phyloP scores from a whole-genome alignment of 495 filamentous ascomycete genomes.

The Glarea lozoyensis region DNA sequence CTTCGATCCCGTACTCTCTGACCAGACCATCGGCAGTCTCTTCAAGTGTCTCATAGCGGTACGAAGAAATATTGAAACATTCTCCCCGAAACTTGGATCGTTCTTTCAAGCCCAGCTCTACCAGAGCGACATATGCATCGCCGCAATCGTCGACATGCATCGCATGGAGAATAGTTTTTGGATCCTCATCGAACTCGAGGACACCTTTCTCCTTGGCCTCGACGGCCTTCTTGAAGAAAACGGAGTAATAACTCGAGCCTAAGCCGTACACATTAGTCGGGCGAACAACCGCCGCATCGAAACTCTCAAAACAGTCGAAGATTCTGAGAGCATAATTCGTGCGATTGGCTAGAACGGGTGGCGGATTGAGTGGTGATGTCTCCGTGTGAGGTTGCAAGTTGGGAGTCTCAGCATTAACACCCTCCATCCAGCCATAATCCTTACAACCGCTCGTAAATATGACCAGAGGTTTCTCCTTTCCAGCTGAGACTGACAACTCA shows the following conservation, averaged over 20 bases:
- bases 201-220: slow-evolving; percentile 10
- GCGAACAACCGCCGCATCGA: slow-evolving; percentile 29
- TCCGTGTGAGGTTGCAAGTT: slow-evolving; percentile 29
- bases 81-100: slow-evolving; percentile 25
- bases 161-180: slow-evolving; percentile 29
- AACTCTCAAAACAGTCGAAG: slow-evolving; percentile 24
- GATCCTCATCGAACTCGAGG: slow-evolving; percentile 21
- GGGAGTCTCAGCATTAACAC: slow-evolving; percentile 17
- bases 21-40: slow-evolving; percentile 26
- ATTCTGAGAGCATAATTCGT: slow-evolving; percentile 20
- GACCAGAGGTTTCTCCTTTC: slow-evolving; percentile 29
- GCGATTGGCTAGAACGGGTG: slow-evolving; percentile 6
- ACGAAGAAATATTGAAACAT: slow-evolving; percentile 32
- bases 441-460: slow-evolving; percentile 33
- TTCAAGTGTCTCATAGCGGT: slow-evolving; percentile 29
- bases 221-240: slow-evolving; percentile 22
- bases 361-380: slow-evolving; percentile 22
- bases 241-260: slow-evolving; percentile 29
- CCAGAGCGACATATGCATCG: slow-evolving; percentile 33
- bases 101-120: slow-evolving; percentile 18
- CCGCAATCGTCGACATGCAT: slow-evolving; percentile 36
- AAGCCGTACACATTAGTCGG: slow-evolving; percentile 32
- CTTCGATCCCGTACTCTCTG: slow-evolving; percentile 26
- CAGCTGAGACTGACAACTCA: no score
- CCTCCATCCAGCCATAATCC: slow-evolving; percentile 33